These are phyloP conservation scores for Lactarius hatsudake DNA, from an alignment of 768 basidiomycete genomes.

Conservation along the genomic window DNA sequence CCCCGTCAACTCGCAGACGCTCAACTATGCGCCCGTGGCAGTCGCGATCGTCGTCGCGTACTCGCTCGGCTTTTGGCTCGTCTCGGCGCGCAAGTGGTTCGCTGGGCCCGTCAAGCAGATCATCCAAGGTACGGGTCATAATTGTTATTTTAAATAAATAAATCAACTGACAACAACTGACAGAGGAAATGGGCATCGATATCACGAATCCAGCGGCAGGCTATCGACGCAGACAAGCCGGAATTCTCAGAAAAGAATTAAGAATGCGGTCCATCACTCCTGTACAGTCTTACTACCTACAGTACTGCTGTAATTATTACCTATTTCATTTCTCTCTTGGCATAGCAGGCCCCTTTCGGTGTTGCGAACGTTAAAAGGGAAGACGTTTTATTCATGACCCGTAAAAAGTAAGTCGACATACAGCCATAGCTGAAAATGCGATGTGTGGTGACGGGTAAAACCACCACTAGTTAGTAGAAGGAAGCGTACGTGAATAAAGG, in stretches of 20 bases:
- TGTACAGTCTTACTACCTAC: not conserved
- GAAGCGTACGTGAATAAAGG: not conserved
- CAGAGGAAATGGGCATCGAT: slow-evolving; percentile 48
- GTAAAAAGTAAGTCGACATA: not conserved
- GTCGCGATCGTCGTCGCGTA: slow-evolving; percentile 69
- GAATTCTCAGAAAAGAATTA: not conserved
- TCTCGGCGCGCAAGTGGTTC: slow-evolving; percentile 74
- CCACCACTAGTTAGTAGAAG: not conserved
- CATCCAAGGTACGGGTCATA: slow-evolving; percentile 21
- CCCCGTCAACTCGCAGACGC: slow-evolving; percentile 65
- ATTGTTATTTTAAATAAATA: too few relatives aligned
- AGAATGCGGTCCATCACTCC: not conserved
- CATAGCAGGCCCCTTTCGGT: too few relatives aligned
- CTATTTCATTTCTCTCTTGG: not conserved
- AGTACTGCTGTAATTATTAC: not conserved
- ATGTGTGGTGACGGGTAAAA: not conserved
- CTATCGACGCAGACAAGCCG: slow-evolving; percentile 20
- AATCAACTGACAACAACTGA: slow-evolving; percentile 34
- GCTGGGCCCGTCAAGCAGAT: slow-evolving; percentile 68
- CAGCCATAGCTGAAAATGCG: not conserved
- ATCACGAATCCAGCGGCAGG: slow-evolving; percentile 41
- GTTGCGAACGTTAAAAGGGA: not conserved
- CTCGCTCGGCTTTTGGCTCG: slow-evolving; percentile 64
- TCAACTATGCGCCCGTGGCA: slow-evolving; percentile 75
- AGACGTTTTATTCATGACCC: not conserved